A percentile compares a stretch with the other conserved stretches of the same genome.
These are phyloP conservation scores for Xylariaceae sp. DNA, from an alignment of 2,329 filamentous ascomycete genomes.

Conservation along the genomic window DNA sequence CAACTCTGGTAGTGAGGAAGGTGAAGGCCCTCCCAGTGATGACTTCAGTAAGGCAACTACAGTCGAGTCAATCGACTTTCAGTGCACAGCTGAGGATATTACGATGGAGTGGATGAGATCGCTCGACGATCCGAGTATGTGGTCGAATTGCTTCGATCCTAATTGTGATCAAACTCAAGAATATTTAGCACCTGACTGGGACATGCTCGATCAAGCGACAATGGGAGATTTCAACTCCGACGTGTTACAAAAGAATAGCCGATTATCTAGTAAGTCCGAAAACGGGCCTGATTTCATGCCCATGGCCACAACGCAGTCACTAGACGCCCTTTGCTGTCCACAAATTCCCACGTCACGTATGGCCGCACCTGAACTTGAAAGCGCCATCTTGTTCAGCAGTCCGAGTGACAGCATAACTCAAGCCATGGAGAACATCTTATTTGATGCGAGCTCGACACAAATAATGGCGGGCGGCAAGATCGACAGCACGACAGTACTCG, in stretches of 20 bases:
- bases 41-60: background rate
- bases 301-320: background rate
- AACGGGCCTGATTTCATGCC: background rate
- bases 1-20: conserved; percentile 5
- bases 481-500: background rate
- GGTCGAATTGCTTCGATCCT: conserved; percentile 8
- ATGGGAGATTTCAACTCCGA: too few species aligned
- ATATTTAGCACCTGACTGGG: background rate
- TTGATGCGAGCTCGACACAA: background rate
- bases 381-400: background rate
- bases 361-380: background rate
- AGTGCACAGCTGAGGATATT: conserved; percentile 1
- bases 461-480: background rate
- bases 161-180: background rate
- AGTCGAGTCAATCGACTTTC: background rate
- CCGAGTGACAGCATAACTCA: background rate
- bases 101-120: conserved; percentile 9
- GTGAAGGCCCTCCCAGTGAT: background rate
- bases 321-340: background rate
- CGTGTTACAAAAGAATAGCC: too few species aligned
- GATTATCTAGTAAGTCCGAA: too few species aligned
- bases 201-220: conserved; percentile 1
- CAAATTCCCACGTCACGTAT: background rate
- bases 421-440: background rate
- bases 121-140: conserved; percentile 7